Base-by-base conservation (phyloP, 768 basidiomycete species). In the Mycena crocata region DNA sequence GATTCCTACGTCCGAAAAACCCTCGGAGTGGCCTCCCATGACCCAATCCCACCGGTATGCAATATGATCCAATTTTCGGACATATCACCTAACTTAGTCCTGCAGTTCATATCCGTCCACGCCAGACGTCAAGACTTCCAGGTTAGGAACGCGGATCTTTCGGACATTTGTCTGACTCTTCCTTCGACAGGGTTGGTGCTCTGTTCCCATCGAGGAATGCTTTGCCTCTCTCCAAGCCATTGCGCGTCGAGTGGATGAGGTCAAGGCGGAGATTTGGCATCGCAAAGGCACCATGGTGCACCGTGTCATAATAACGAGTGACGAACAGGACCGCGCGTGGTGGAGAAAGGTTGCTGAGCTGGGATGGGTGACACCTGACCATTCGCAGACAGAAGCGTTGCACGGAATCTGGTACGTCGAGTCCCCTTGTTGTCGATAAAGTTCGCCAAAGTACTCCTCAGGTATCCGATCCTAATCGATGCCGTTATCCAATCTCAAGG, bases 401-500 rank as follows among this genome's bases (percentile, higher is more conserved):
- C 68, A 73, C 42, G 79, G 79, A 26, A 68, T 60, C 34, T 80
- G 79, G 79, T 79, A 31, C 37, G 74, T 83, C 9, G 8, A 4
- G 34, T 42, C 26, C 42, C 21, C 23, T 32, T 48, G 2, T 28
- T 52, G 13, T 8, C 15, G 23, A 40, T 1, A n/a, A n/a, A 42
- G 30, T 48, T 13, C 23, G 23, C 6, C 21, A 14, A 17, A 30
- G 19, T 0, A 21, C 26, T 23, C 17, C 19, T 6, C n/a, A 70
- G 68, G 68, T 67, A 70, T 51, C 65, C 69, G 7, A 69, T 83
- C n/a, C 70, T 87, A 42, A 71, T 87, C 30, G 86, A 87, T 62
- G 81, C 84, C 1, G 83, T 83, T 15, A 78, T 85, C 44, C 86
- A 86, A 60, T 84, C 84, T 0, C 74, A 71, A 49, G 85, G 79